phyloP scores from a whole-genome alignment of 2,329 filamentous ascomycete species.

The Cordyceps cicadae region DNA sequence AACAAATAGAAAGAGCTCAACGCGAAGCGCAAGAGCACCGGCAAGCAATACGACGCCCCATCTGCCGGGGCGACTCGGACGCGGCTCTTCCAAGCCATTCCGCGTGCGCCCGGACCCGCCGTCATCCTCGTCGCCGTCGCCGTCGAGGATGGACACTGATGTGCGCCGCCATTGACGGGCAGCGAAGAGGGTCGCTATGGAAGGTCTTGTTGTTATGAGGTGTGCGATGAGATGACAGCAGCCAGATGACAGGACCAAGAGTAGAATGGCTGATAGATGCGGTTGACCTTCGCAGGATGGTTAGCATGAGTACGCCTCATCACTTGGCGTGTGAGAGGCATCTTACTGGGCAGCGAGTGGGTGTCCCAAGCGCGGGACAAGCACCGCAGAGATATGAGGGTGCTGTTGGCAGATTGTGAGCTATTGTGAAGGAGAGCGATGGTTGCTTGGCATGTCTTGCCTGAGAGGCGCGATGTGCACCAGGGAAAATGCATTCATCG shows the following conservation, averaged over 20 bases:
- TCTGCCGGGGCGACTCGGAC: slow-evolving; percentile 37
- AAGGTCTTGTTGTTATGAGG: background rate
- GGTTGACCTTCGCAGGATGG: slow-evolving; percentile 33
- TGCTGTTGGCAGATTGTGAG: background rate
- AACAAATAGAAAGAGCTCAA: slow-evolving; percentile 40
- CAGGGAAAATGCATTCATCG: slow-evolving; percentile 1
- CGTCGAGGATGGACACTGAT: background rate
- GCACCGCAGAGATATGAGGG: slow-evolving; percentile 31
- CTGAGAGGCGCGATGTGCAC: slow-evolving; percentile 4
- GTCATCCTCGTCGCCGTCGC: background rate
- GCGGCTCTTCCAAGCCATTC: background rate
- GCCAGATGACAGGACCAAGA: background rate
- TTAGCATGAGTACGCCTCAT: background rate
- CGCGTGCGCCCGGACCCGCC: background rate
- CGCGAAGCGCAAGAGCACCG: slow-evolving; percentile 35
- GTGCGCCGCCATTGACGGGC: background rate
- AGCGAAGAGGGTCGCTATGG: background rate
- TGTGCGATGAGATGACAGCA: background rate
- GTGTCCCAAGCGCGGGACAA: slow-evolving; percentile 37
- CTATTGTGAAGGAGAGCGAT: background rate
- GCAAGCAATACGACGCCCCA: slow-evolving; percentile 38
- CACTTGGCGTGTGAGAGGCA: background rate
- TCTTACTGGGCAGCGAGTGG: slow-evolving; percentile 40
- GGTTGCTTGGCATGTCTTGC: background rate
- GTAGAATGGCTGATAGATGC: slow-evolving; percentile 29